phyloP scores from a whole-genome alignment of 2,329 filamentous ascomycete species.

The Ophiostoma perfectum region DNA sequence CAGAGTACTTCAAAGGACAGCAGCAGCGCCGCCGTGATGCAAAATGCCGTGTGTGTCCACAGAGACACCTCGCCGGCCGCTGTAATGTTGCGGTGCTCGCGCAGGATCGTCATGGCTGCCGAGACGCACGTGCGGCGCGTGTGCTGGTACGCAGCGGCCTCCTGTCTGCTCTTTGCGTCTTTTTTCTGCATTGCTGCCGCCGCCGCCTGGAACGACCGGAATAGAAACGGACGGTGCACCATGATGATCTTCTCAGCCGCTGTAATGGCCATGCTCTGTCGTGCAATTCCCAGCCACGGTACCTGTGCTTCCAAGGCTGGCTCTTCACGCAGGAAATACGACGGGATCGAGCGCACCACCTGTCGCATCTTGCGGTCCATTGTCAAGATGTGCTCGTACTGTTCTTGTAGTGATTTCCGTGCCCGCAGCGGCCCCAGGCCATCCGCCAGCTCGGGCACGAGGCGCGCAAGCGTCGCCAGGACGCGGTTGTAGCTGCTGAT shows the following conservation, averaged over 20 bases:
- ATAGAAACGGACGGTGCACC: constrained; percentile 37
- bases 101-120: constrained; percentile 35
- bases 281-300: constrained; percentile 34
- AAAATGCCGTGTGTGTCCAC: constrained; percentile 31
- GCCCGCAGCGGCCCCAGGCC: constrained; percentile 33
- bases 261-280: constrained; percentile 36
- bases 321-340: constrained; percentile 31
- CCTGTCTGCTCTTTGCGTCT: background rate
- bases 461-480: constrained; percentile 31
- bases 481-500: constrained; percentile 30
- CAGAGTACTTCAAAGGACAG: constrained; percentile 29
- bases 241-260: constrained; percentile 39
- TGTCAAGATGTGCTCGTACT: constrained; percentile 34
- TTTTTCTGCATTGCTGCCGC: background rate
- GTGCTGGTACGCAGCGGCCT: constrained; percentile 27
- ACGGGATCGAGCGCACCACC: constrained; percentile 33
- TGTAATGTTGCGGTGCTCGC: constrained; percentile 28
- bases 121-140: constrained; percentile 35
- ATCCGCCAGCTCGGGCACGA: constrained; percentile 33
- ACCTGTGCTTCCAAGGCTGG: constrained; percentile 28
- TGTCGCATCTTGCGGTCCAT: constrained; percentile 34
- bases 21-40: constrained; percentile 29
- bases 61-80: constrained; percentile 27
- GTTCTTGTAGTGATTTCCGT: constrained; percentile 30
- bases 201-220: constrained; percentile 31